Evolutionary conservation across 2,329 filamentous ascomycete species (phyloP).

Genomic region (Pseudogymnoascus sp.): DNA sequence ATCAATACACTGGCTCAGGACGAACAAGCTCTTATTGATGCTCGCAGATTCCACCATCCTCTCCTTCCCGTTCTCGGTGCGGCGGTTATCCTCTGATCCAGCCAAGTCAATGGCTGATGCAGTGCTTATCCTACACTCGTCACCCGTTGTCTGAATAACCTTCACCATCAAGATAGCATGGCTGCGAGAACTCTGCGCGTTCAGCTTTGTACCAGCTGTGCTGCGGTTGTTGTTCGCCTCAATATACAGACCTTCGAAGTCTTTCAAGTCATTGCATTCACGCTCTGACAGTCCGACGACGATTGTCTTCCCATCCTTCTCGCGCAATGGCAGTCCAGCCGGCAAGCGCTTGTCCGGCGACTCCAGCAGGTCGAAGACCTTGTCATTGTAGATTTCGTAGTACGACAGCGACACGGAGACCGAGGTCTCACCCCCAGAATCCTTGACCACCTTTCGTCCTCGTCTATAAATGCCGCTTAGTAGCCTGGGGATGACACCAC

Average conservation of each 20-base stretch:
- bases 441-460: conserved; percentile 77
- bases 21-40: conserved; percentile 96
- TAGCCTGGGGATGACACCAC: conserved; percentile 79
- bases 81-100: conserved; percentile 88
- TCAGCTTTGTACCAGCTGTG: conserved; percentile 84
- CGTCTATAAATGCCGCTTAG: conserved; percentile 79
- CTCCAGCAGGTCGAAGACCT: conserved; percentile 86
- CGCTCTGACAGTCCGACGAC: conserved; percentile 81
- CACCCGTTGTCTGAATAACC: conserved; percentile 65
- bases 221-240: conserved; percentile 86
- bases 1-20: conserved; percentile 89
- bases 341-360: conserved; percentile 77
- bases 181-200: conserved; percentile 81
- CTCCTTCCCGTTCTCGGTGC: conserved; percentile 90
- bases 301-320: conserved; percentile 78
- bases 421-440: conserved; percentile 59
- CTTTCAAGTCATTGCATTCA: conserved; percentile 73
- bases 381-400: conserved; percentile 97
- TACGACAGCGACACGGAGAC: conserved; percentile 77
- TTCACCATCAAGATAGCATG: conserved; percentile 90
- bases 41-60: conserved; percentile 88
- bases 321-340: conserved; percentile 70
- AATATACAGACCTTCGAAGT: conserved; percentile 84
- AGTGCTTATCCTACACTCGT: conserved; percentile 65
- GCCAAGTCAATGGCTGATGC: conserved; percentile 92